Base-by-base conservation (phyloP, 192 early-diverging fungal species). In the Coemansia erecta region DNA sequence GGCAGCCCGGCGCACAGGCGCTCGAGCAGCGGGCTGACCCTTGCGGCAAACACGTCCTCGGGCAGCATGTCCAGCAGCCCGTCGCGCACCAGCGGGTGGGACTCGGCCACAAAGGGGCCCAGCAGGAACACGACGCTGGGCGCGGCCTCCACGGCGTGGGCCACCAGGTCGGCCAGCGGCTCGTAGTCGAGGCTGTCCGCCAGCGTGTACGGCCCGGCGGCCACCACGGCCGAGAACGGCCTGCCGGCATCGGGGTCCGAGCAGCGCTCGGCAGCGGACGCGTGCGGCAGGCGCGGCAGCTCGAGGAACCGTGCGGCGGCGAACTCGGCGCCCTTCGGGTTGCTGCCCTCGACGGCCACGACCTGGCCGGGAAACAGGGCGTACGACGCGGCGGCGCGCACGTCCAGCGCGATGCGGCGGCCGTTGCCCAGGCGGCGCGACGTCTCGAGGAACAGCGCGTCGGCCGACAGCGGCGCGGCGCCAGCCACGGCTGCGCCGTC, bases 321-420 rank as follows among this genome's bases (percentile, higher is more conserved):
- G 56, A 87, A 86, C 56, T 76, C 60, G 0, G 82, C 60, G 24
- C 85, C 84, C 43, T 78, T 81, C 31, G 77, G 72, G 51, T 86
- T 87, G 43, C 80, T 80, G 3, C 89, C 94, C 44, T 85, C 77
- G 5, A 93, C 59, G 2, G 84, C 92, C 21, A 94, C 79, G 45
- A 94, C 75, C 56, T 95, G 94, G 22, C 97, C 97, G 2, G 94
- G 94, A 60, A 97, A 97, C 22, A 98, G 79, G 35, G 84, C 66
- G 63, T 84, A 90, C n/a, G 80, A 72, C 10, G 84, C 47, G 18
- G 88, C 42, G 23, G 81, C 59, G 10, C 66, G 71, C 8, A 94
- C 62, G 51, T 88, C 82, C 46, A 98, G 65, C 22, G 75, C 77
- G 0, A 91, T 80, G 23, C 93, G 84, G 4, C 68, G 60, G 0